Evolutionary conservation across 768 basidiomycete species (phyloP).

Genomic region (Mycena vitilis): DNA sequence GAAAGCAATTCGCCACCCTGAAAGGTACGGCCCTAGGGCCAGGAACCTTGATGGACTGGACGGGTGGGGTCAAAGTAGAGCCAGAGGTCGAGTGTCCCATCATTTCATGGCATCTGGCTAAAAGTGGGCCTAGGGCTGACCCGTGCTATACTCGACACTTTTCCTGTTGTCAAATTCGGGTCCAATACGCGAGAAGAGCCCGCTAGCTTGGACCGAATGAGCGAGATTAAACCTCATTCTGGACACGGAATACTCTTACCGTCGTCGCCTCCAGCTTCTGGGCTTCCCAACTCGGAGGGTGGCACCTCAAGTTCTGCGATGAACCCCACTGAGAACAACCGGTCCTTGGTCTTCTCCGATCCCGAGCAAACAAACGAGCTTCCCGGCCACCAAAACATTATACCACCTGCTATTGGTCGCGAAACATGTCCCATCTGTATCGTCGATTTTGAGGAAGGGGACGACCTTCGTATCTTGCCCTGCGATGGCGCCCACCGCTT

Average conservation of each 20-base stretch:
- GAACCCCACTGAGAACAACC: not conserved
- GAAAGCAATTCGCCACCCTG: slow-evolving; percentile 87
- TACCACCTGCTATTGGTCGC: slow-evolving; percentile 76
- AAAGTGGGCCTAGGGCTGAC: slow-evolving; percentile 68
- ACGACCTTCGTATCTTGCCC: slow-evolving; percentile 89
- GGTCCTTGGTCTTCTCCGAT: not conserved
- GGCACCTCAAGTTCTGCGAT: not conserved
- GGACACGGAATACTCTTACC: not conserved
- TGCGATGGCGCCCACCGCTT: slow-evolving; percentile 94
- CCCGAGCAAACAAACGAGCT: not conserved
- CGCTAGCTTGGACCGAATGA: slow-evolving; percentile 20
- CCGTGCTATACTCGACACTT: slow-evolving; percentile 94
- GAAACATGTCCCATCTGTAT: slow-evolving; percentile 97
- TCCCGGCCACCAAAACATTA: slow-evolving; percentile 42
- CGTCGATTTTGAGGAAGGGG: slow-evolving; percentile 93
- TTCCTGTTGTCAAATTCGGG: slow-evolving; percentile 92
- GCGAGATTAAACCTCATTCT: slow-evolving; percentile 44
- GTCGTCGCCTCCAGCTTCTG: not conserved
- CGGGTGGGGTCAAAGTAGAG: slow-evolving; percentile 58
- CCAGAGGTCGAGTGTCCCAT: slow-evolving; percentile 22
- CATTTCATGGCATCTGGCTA: not conserved
- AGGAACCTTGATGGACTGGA: slow-evolving; percentile 49
- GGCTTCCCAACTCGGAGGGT: not conserved
- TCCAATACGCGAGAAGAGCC: slow-evolving; percentile 19
- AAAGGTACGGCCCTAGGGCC: slow-evolving; percentile 81